phyloP scores from a whole-genome alignment of 176 grass and related monocot species.

The Guadua angustifolia region DNA sequence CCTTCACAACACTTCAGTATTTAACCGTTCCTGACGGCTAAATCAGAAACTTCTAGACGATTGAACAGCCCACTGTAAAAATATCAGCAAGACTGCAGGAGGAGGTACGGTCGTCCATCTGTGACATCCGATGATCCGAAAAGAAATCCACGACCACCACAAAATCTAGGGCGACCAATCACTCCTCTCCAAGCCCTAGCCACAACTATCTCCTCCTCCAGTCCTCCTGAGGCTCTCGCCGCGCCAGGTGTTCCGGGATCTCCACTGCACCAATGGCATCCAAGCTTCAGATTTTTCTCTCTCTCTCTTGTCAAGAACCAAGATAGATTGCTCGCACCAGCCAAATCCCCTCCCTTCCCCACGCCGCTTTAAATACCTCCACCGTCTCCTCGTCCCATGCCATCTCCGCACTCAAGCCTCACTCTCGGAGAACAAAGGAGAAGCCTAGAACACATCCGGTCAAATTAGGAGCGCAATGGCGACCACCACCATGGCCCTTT shows the following conservation, averaged over 20 bases:
- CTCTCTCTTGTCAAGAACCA: not conserved
- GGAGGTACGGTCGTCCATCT: not conserved
- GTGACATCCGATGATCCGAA: not conserved
- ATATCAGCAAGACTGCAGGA: not conserved
- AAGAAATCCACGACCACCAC: slow-evolving; percentile 32
- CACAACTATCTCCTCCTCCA: not conserved
- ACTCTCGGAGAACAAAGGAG: not conserved
- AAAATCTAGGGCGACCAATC: slow-evolving; percentile 41
- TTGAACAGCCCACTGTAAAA: not conserved
- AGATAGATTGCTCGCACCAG: not conserved
- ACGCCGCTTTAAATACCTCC: slow-evolving; percentile 30
- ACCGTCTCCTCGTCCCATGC: not conserved
- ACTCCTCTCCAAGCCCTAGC: not conserved
- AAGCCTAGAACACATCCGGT: not conserved
- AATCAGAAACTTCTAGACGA: not conserved
- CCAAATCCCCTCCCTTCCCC: not conserved
- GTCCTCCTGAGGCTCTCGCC: not conserved
- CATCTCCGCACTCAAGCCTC: slow-evolving; percentile 11
- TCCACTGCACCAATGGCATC: slow-evolving; percentile 41
- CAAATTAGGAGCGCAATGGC: slow-evolving; percentile 31
- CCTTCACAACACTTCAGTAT: not conserved
- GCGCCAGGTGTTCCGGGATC: slow-evolving; percentile 13
- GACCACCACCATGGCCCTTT: slow-evolving; percentile 67
- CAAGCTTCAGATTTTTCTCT: slow-evolving; percentile 30
- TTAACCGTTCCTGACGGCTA: not conserved